A percentile compares a stretch with the other conserved stretches of the same genome.
Evolutionary conservation across 768 basidiomycete species (phyloP).

Genomic region (Coprinopsis strossmayeri): DNA sequence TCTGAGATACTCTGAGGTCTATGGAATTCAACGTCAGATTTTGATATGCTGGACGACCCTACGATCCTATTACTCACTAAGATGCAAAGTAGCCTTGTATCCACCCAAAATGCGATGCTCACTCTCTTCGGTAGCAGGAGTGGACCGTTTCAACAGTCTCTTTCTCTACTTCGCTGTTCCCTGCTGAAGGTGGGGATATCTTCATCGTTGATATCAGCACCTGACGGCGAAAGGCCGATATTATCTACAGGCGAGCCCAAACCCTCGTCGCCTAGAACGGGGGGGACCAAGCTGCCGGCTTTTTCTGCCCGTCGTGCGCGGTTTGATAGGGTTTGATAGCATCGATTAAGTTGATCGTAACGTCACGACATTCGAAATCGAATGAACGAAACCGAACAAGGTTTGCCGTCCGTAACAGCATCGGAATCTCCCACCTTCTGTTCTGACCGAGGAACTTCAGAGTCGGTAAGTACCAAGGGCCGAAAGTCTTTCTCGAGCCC

Average conservation of each 20-base stretch:
- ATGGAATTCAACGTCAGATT: not conserved
- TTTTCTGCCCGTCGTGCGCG: too few species aligned
- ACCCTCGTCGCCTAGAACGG: too few species aligned
- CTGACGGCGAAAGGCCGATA: too few species aligned
- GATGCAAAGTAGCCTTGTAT: constrained; percentile 25
- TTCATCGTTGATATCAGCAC: too few species aligned
- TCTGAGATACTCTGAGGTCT: constrained; percentile 13
- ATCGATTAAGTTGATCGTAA: too few species aligned
- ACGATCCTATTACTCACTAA: constrained; percentile 14
- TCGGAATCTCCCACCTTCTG: not conserved
- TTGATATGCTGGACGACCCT: not conserved
- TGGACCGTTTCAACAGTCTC: not conserved
- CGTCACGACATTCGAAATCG: too few species aligned
- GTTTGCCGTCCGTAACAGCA: not conserved
- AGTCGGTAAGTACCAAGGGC: constrained; percentile 12
- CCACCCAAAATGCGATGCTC: constrained; percentile 20
- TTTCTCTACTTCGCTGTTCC: not conserved
- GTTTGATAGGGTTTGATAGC: too few species aligned
- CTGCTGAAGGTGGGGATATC: too few species aligned
- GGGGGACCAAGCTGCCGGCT: too few species aligned
- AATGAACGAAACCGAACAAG: too few species aligned
- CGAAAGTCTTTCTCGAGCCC: constrained; percentile 36
- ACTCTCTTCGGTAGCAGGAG: not conserved
- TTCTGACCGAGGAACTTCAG: not conserved
- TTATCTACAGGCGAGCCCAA: too few species aligned